Base-by-base conservation (phyloP, 139 green algal species). In the Bryopsis sp. region DNA sequence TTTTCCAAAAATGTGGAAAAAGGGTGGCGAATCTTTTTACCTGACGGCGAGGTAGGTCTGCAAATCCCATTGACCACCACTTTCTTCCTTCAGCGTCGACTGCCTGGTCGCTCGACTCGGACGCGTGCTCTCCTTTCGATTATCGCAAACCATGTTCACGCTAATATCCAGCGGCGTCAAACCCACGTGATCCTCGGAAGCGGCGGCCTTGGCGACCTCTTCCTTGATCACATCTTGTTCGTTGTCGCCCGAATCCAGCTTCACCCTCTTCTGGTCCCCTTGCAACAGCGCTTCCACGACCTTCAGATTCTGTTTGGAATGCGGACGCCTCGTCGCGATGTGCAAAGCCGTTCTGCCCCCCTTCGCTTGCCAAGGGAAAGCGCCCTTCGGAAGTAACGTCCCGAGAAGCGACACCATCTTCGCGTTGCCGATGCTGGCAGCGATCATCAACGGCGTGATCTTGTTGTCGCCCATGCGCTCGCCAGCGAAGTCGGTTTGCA, bases 11-110 rank as follows among this genome's bases (percentile, higher is more conserved):
- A n/a, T n/a, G n/a, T n/a, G n/a, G n/a, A n/a, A n/a, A n/a, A n/a
- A n/a, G n/a, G 15, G 43, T 54, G 43, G 15, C 11, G 43, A 54
- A 26, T 54, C 19, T 54, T 54, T 11, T 54, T 19, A 54, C 43
- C 19, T 11, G 43, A 19, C 43, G 43, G 43, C 15, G 43, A 54
- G 43, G 15, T 26, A 26, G 43, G 43, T 19, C 19, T 54, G 43
- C 43, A 11, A 54, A 19, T 19, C 11, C 19, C 43, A 26, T 54
- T 54, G 43, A 19, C 15, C 11, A 11, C 15, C 11, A 19, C 19
- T 54, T 54, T 19, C 43, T 54, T 54, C 43, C 19, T 54, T 54
- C n/a, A n/a, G n/a, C n/a, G n/a, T n/a, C n/a, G n/a, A n/a, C n/a
- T n/a, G n/a, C n/a, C n/a, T n/a, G n/a, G n/a, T n/a, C n/a, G n/a